Conservation (phyloP, 495 filamentous ascomycete genomes). For the Bacidia rubella region DNA sequence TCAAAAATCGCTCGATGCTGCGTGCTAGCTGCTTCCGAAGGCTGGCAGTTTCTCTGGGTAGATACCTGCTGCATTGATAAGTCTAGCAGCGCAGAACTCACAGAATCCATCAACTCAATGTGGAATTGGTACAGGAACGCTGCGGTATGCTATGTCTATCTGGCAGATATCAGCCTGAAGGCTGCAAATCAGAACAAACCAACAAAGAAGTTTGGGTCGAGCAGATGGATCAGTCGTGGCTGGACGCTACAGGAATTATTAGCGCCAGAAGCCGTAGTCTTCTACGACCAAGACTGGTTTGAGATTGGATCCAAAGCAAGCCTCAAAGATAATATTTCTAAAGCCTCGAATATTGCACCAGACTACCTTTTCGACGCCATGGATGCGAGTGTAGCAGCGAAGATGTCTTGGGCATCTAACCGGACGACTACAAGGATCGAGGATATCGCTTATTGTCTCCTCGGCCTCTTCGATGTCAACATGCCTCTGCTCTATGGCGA, state of each 20-base stretch:
- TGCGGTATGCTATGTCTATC: conserved; percentile 20
- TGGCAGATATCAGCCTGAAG: conserved; percentile 13
- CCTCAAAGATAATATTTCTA: conserved; percentile 1
- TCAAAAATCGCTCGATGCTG: conserved; percentile 22
- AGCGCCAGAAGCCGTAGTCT: conserved; percentile 19
- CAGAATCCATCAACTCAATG: conserved; percentile 25
- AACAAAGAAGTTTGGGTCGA: neutral
- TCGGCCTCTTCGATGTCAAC: conserved; percentile 25
- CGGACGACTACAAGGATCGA: conserved; percentile 20
- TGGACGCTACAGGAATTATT: conserved; percentile 34
- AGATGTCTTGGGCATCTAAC: conserved; percentile 24
- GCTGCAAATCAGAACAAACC: neutral
- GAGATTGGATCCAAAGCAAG: conserved; percentile 18
- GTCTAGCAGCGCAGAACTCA: conserved; percentile 25
- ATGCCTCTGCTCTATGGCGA: conserved; percentile 30
- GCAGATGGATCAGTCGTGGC: conserved; percentile 28
- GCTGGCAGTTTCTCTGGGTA: conserved; percentile 25
- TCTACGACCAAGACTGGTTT: conserved; percentile 23
- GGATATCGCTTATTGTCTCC: conserved; percentile 24
- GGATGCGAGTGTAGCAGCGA: conserved; percentile 15
- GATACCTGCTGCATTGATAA: conserved; percentile 32
- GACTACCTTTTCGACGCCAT: neutral
- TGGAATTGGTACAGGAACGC: conserved; percentile 22
- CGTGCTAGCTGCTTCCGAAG: conserved; percentile 17
- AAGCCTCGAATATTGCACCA: conserved; percentile 20